phyloP scores from a whole-genome alignment of 2,329 filamentous ascomycete genomes.

The Ophiostoma montium region DNA sequence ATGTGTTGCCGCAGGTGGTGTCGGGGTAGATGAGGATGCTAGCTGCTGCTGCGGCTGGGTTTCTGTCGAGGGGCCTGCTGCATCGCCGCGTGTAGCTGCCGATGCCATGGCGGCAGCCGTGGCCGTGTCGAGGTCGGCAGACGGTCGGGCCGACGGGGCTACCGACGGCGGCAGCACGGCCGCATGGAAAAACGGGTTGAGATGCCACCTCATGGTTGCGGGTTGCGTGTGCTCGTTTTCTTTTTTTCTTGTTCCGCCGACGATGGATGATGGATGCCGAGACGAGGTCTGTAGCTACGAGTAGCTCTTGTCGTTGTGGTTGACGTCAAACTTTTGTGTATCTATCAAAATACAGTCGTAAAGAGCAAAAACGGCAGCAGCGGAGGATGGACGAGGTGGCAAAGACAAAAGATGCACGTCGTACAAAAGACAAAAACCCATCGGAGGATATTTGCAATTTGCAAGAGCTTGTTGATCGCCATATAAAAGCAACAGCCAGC shows the following conservation, averaged over 20 bases:
- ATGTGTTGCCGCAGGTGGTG: neutral
- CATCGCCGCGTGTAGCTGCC: neutral
- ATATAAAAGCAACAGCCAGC: neutral
- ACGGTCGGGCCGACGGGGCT: constrained; percentile 11
- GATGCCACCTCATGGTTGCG: constrained; percentile 14
- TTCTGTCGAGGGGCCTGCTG: neutral
- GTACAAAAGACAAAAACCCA: neutral
- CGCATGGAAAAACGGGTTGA: constrained; percentile 15
- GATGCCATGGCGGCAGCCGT: constrained; percentile 1
- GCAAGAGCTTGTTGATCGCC: neutral
- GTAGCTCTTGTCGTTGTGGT: too few relatives aligned
- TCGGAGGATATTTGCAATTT: too few relatives aligned
- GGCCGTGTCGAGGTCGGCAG: constrained; percentile 10
- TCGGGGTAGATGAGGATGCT: neutral
- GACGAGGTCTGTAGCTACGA: too few relatives aligned
- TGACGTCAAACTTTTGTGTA: too few relatives aligned
- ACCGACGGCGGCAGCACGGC: constrained; percentile 13
- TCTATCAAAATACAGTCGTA: too few relatives aligned
- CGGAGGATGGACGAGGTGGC: neutral
- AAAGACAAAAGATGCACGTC: neutral
- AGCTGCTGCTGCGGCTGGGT: neutral
- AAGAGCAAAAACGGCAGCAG: neutral
- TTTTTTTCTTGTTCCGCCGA: neutral
- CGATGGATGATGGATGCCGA: too few relatives aligned
- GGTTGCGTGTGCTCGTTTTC: neutral